Base-by-base conservation (phyloP, 371 early-diverging fungal genomes). In the Mucor circinelloides region DNA sequence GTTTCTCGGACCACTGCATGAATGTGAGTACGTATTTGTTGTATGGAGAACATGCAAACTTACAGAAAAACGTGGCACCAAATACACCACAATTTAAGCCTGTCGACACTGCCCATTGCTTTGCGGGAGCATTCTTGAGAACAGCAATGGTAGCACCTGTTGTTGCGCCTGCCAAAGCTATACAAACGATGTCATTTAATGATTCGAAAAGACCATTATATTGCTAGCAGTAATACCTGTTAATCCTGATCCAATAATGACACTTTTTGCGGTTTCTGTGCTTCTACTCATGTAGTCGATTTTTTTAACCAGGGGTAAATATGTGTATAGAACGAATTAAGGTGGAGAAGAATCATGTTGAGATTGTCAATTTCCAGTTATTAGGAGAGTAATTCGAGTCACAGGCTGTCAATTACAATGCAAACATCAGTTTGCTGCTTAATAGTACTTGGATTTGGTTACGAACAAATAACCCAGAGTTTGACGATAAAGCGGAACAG, bases 91-190 rank as follows among this genome's bases (percentile, higher is more conserved):
- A 80, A 54, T 79, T 82, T 30, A 84, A 28, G 34, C 81, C 73
- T 7, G 78, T 80, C 13, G 76, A 62, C 0, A 78, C 34, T 6
- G 81, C 59, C 63, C 67, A 84, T 42, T 71, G 76, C 59, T 67
- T 82, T 17, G 78, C 71, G 17, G 76, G 78, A 0, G 68, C 73
- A 63, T 78, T 75, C 57, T 60, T 64, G 38, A 86, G 62, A 32
- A 85, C 78, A 7, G 81, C 89, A n/a, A 84, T 57, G 0, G 73
- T 78, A 12, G 80, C 84, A 62, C 82, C 87, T 38, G 74, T 73
- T 1, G 87, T 83, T 8, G 83, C 89, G 7, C 84, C 76, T 15
- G 82, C 83, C 13, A 70, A 28, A 40, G 65, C 78, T 81, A 68
- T 42, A 54, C 28, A 55, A 27, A n/a, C 2, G 6, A 21, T 38